Conservation (phyloP, 2,329 filamentous ascomycete genomes). For the Ambrosiella xylebori region DNA sequence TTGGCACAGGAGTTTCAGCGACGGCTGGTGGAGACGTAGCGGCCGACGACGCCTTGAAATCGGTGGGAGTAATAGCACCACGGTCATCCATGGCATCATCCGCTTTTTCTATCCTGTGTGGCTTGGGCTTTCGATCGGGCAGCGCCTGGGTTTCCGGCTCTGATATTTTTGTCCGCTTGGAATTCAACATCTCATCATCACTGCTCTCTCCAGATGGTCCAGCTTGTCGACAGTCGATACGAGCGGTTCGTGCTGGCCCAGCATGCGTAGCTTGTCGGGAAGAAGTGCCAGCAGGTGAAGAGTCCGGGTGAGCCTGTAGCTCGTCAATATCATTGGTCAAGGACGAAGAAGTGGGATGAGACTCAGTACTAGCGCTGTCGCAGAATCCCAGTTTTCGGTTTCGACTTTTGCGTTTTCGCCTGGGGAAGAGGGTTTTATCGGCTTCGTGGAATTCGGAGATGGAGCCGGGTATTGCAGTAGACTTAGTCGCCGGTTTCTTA, state of each 20-base stretch:
- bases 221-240: neutral
- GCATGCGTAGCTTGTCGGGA: neutral
- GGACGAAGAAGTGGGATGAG: neutral
- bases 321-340: slow-evolving; percentile 5
- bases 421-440: neutral
- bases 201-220: neutral
- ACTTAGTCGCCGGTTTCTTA: neutral
- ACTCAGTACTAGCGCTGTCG: neutral
- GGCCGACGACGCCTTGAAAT: neutral
- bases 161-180: neutral
- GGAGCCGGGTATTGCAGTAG: neutral
- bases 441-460: neutral
- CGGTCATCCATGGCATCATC: neutral
- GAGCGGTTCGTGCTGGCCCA: neutral
- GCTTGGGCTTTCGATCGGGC: neutral
- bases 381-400: neutral
- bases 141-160: neutral
- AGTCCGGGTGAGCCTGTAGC: slow-evolving; percentile 2
- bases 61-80: neutral
- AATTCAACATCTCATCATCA: slow-evolving; percentile 2
- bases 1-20: neutral
- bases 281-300: neutral
- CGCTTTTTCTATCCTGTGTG: neutral
- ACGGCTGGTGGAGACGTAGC: neutral
- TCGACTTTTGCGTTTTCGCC: neutral